Conservation (phyloP, 2,329 filamentous ascomycete genomes). For the Diaporthe velutina region DNA sequence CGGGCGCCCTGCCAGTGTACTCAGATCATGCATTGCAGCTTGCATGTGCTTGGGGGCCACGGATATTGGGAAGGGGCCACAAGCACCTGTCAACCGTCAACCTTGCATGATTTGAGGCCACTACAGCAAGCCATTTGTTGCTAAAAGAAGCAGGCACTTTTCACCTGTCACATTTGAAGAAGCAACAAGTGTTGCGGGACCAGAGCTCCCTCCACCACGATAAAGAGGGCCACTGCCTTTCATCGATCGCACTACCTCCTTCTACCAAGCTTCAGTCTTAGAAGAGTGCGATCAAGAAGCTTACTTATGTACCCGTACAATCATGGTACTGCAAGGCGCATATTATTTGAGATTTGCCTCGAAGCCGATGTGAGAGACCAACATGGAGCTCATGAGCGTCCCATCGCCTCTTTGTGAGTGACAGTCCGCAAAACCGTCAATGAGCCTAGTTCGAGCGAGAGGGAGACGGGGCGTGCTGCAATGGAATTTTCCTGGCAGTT, state of each 20-base stretch:
- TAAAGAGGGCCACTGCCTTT: background rate
- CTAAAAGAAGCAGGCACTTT: slow-evolving; percentile 22
- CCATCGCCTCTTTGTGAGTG: background rate
- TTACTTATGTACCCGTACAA: background rate
- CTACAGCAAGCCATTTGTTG: slow-evolving; percentile 25
- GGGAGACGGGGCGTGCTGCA: background rate
- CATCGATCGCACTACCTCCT: background rate
- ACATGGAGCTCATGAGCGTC: background rate
- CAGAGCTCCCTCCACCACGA: background rate
- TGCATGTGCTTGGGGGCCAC: slow-evolving; percentile 33
- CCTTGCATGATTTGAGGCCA: slow-evolving; percentile 35
- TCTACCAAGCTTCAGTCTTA: background rate
- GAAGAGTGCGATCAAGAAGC: background rate
- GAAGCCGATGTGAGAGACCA: background rate
- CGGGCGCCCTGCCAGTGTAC: slow-evolving; percentile 7
- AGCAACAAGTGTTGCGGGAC: slow-evolving; percentile 22
- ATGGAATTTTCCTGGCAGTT: background rate
- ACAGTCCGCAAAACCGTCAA: background rate
- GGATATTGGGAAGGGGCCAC: slow-evolving; percentile 14
- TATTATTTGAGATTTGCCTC: background rate
- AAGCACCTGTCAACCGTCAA: slow-evolving; percentile 39
- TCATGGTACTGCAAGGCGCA: background rate
- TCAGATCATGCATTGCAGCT: slow-evolving; percentile 38
- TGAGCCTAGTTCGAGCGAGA: background rate
- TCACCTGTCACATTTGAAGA: slow-evolving; percentile 28